A percentile compares a stretch with the other conserved stretches of the same genome.
phyloP scores from a whole-genome alignment of 805 yeast genomes.

The Priceomyces fermenticarens region DNA sequence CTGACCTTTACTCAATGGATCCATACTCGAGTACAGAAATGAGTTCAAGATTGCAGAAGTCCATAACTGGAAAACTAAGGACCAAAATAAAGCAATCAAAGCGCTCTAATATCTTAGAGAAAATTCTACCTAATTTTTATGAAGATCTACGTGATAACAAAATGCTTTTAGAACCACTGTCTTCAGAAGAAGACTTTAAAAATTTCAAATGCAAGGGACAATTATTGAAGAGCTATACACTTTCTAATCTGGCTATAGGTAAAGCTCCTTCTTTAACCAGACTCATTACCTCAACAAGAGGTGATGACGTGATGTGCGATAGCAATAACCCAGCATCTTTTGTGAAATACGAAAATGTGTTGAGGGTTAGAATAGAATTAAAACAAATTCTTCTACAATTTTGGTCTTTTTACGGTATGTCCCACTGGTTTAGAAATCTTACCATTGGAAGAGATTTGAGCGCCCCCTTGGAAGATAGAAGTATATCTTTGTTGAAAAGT shows the following conservation, averaged over 20 bases:
- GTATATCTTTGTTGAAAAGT: slow-evolving; percentile 21
- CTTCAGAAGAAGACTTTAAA: slow-evolving; percentile 16
- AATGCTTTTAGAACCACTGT: slow-evolving; percentile 38
- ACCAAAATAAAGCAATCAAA: slow-evolving; percentile 14
- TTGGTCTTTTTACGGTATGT: slow-evolving; percentile 40
- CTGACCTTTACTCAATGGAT: slow-evolving; percentile 24
- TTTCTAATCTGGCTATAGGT: slow-evolving; percentile 29
- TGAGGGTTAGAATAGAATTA: slow-evolving; percentile 38
- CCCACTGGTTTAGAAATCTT: slow-evolving; percentile 36
- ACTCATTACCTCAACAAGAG: slow-evolving; percentile 17
- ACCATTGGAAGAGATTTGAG: slow-evolving; percentile 34
- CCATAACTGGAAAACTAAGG: slow-evolving; percentile 17
- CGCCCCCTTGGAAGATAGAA: slow-evolving; percentile 25
- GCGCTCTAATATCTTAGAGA: slow-evolving; percentile 3
- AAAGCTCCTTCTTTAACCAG: slow-evolving; percentile 34
- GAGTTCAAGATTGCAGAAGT: slow-evolving; percentile 3
- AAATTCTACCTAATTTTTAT: slow-evolving; percentile 17
- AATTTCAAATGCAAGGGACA: slow-evolving; percentile 18
- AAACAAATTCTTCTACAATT: slow-evolving; percentile 36
- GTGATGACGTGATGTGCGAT: slow-evolving; percentile 16
- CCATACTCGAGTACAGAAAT: slow-evolving; percentile 25
- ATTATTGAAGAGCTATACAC: slow-evolving; percentile 25
- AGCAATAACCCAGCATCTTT: slow-evolving; percentile 14
- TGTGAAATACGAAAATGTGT: slow-evolving; percentile 29
- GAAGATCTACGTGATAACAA: slow-evolving; percentile 22